Conservation (phyloP, 352 stramenopile species). For the Globisporangium acanthophoron region DNA sequence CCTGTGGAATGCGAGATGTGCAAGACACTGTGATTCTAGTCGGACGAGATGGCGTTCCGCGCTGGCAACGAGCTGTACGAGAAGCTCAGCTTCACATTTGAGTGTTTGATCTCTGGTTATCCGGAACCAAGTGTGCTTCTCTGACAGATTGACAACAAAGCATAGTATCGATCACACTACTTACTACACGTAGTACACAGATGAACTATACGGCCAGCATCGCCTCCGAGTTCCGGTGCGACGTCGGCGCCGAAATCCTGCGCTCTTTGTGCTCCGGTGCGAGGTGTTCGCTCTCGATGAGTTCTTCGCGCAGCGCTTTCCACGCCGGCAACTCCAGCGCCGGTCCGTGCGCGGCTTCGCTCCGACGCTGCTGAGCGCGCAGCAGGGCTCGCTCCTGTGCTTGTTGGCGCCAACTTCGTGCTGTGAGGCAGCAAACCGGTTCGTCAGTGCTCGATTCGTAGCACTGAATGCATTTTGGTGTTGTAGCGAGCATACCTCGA, state of each 20-base stretch:
- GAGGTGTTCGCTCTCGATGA: slow-evolving; percentile 16
- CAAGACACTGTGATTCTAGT: too few relatives aligned
- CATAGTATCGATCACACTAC: too few relatives aligned
- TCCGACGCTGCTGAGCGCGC: not conserved
- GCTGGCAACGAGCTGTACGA: too few relatives aligned
- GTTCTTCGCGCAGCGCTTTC: slow-evolving; percentile 19
- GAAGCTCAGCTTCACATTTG: too few relatives aligned
- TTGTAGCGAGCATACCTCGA: slow-evolving; percentile 14
- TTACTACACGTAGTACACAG: too few relatives aligned
- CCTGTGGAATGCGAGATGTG: too few relatives aligned
- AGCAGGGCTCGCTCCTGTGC: not conserved
- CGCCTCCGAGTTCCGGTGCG: not conserved
- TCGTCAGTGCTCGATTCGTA: slow-evolving; percentile 1
- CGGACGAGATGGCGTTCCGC: too few relatives aligned
- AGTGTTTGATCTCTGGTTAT: too few relatives aligned
- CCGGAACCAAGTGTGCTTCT: too few relatives aligned
- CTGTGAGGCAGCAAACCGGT: not conserved
- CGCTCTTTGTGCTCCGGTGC: not conserved
- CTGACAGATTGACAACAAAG: too few relatives aligned
- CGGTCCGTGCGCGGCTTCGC: slow-evolving; percentile 1
- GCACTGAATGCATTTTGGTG: too few relatives aligned
- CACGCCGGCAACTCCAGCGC: slow-evolving; percentile 11
- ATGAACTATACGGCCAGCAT: too few relatives aligned
- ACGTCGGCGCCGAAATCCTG: slow-evolving; percentile 4
- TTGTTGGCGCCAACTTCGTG: not conserved